A percentile compares a stretch with the other conserved stretches of the same genome.
These are phyloP conservation scores for Cladosporium oxysporum DNA, from an alignment of 2,329 filamentous ascomycete species.

Conservation along the genomic window DNA sequence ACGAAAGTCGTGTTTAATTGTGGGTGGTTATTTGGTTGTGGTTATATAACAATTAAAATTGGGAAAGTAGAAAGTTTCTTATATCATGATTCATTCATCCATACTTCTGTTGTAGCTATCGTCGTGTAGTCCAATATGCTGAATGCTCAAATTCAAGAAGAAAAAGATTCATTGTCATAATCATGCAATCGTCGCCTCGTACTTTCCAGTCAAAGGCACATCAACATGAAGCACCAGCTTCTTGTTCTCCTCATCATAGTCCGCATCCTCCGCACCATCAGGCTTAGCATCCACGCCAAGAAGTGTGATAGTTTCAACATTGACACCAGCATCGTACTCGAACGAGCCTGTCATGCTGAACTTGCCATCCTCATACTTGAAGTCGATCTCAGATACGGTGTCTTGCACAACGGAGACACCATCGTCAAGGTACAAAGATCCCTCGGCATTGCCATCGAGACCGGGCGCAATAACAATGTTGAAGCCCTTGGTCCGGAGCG, in stretches of 20 bases:
- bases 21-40: background rate
- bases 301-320: constrained; percentile 18
- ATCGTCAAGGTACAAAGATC: constrained; percentile 73
- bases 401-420: constrained; percentile 65
- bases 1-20: background rate
- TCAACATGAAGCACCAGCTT: constrained; percentile 22
- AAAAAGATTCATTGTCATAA: background rate
- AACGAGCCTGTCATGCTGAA: constrained; percentile 50
- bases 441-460: constrained; percentile 60
- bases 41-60: background rate
- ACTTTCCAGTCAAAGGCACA: constrained; percentile 24
- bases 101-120: background rate
- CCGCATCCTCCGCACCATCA: constrained; percentile 14
- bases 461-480: constrained; percentile 67
- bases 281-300: constrained; percentile 16
- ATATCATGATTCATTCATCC: background rate
- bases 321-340: constrained; percentile 42
- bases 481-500: constrained; percentile 64
- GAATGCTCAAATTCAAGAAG: no score
- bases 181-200: constrained; percentile 18
- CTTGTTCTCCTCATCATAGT: constrained; percentile 20
- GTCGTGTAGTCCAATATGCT: background rate
- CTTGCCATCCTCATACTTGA: constrained; percentile 22
- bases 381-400: constrained; percentile 34
- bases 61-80: background rate